A percentile compares a stretch with the other conserved stretches of the same genome.
Evolutionary conservation across 179 eudicot species (phyloP).

Genomic region (Drosera spatulata): DNA sequence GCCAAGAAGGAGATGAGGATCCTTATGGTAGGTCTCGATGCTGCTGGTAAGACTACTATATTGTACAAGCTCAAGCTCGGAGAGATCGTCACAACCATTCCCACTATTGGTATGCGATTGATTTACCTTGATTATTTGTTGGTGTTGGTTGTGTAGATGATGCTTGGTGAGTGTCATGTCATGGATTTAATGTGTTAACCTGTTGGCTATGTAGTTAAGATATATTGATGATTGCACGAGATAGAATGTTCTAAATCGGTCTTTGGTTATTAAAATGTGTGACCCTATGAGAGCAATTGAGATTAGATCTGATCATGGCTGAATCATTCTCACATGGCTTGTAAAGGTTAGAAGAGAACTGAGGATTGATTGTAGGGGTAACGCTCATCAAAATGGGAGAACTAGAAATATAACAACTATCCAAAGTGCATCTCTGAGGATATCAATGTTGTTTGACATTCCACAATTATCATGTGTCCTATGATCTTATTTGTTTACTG

Average conservation of each 20-base stretch:
- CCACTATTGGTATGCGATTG: not conserved
- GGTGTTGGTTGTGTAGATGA: not conserved
- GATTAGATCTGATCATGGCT: no score
- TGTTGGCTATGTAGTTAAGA: not conserved
- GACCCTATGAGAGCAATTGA: no score
- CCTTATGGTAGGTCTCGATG: not conserved
- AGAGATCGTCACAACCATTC: constrained; percentile 3
- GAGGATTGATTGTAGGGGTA: no score
- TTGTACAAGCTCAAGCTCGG: constrained; percentile 5
- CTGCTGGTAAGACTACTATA: not conserved
- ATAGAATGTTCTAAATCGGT: no score
- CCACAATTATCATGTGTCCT: constrained; percentile 22
- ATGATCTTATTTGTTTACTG: constrained; percentile 15
- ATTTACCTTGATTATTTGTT: not conserved
- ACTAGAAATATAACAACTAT: no score
- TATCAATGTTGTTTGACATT: constrained; percentile 7
- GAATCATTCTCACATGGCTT: no score
- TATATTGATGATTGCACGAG: no score
- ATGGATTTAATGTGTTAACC: not conserved
- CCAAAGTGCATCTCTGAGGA: not conserved
- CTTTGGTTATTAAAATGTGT: no score
- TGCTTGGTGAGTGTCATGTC: not conserved
- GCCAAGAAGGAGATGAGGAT: constrained; percentile 3
- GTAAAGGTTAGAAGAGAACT: no score
- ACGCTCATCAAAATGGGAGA: no score